These are phyloP conservation scores for Colletotrichum cereale DNA, from an alignment of 2,329 filamentous ascomycete genomes.

Conservation along the genomic window DNA sequence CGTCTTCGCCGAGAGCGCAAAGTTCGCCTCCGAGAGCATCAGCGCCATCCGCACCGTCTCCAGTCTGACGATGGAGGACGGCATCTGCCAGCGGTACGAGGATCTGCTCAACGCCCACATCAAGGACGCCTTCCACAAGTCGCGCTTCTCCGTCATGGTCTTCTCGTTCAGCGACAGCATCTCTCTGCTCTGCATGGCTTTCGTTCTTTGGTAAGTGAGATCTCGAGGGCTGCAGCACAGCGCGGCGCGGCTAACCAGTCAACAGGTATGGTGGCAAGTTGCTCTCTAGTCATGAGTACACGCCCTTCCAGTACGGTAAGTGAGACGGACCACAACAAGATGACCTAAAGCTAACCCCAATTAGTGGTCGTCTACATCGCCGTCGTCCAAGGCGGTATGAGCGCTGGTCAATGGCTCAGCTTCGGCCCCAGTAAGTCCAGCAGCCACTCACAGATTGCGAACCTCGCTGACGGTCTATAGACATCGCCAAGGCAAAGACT, in stretches of 20 bases:
- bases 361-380: slow-evolving; percentile 41
- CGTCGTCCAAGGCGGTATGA: slow-evolving; percentile 41
- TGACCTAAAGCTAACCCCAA: background rate
- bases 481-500: slow-evolving; percentile 40
- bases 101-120: slow-evolving; percentile 23
- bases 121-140: slow-evolving; percentile 33
- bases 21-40: slow-evolving; percentile 40
- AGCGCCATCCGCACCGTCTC: slow-evolving; percentile 40
- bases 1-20: slow-evolving; percentile 37
- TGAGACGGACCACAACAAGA: background rate
- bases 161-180: slow-evolving; percentile 38
- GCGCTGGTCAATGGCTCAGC: slow-evolving; percentile 40
- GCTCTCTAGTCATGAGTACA: slow-evolving; percentile 38
- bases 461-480: background rate
- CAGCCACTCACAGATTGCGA: too few species aligned
- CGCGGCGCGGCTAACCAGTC: background rate
- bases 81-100: slow-evolving; percentile 35
- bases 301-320: slow-evolving; percentile 42
- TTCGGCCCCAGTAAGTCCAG: slow-evolving; percentile 36
- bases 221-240: background rate
- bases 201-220: slow-evolving; percentile 35
- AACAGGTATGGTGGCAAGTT: slow-evolving; percentile 38
- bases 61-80: slow-evolving; percentile 37
- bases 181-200: slow-evolving; percentile 39
- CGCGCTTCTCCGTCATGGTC: slow-evolving; percentile 33